These are phyloP conservation scores for Aquilaria sinensis DNA, from an alignment of 345 rosid species.

Conservation along the genomic window DNA sequence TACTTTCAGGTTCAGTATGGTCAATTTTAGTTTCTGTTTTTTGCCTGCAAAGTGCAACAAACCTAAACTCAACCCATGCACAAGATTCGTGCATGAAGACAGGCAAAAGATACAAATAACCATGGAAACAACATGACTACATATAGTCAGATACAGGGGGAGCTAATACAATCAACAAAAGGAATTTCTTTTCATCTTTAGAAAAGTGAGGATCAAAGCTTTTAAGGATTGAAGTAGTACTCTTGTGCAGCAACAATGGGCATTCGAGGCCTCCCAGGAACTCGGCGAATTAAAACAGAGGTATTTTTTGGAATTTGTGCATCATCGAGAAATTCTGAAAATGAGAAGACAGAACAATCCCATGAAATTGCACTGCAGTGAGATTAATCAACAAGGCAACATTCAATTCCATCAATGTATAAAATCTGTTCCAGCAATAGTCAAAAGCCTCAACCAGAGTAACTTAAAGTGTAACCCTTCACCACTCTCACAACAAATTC, in stretches of 20 bases:
- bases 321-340: constrained; percentile 99
- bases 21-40: constrained; percentile 48
- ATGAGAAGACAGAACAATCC: constrained; percentile 39
- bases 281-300: constrained; percentile 93
- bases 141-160: no score
- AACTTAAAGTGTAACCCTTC: neutral
- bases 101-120: constrained; percentile 1
- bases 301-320: constrained; percentile 95
- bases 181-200: no score
- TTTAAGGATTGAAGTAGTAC: constrained; percentile 65
- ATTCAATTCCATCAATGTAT: neutral
- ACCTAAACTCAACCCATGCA: constrained; percentile 17
- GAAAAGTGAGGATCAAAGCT: constrained; percentile 8
- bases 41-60: constrained; percentile 52
- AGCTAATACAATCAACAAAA: no score
- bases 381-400: constrained; percentile 15
- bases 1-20: constrained; percentile 40
- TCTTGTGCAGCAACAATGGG: constrained; percentile 80
- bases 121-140: neutral
- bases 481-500: constrained; percentile 3
- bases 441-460: neutral
- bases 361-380: constrained; percentile 38
- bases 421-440: neutral
- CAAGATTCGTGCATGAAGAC: constrained; percentile 12
- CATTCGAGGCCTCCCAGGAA: constrained; percentile 97